Conservation (phyloP, 2,329 filamentous ascomycete species). For the Neopestalotiopsis sp. region DNA sequence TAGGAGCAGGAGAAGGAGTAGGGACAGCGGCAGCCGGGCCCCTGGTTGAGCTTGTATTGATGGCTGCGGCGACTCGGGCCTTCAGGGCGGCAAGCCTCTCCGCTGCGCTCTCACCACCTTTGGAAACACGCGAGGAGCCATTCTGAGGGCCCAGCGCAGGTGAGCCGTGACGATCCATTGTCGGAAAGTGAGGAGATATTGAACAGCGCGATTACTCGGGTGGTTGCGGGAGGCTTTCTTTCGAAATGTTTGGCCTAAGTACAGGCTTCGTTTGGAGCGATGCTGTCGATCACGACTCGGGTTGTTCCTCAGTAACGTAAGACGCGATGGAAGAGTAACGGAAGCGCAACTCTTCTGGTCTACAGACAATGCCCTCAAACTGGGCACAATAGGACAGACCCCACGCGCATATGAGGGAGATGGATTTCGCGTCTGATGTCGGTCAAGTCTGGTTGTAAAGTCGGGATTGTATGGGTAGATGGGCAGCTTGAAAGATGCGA, state of each 20-base stretch:
- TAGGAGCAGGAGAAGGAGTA: not conserved
- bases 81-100: slow-evolving; percentile 78
- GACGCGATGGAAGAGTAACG: too few species aligned
- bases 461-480: not conserved
- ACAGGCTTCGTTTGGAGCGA: too few species aligned
- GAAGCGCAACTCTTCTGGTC: too few species aligned
- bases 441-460: not conserved
- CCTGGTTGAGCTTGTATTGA: slow-evolving; percentile 37
- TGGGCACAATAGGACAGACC: too few species aligned
- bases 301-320: too few species aligned
- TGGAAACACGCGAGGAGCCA: slow-evolving; percentile 57
- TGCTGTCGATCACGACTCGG: too few species aligned
- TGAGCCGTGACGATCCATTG: slow-evolving; percentile 59
- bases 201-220: not conserved
- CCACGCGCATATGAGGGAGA: not conserved
- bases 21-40: not conserved
- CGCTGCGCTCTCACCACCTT: slow-evolving; percentile 59
- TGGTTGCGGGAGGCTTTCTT: not conserved
- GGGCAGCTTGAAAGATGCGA: not conserved
- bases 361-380: too few species aligned
- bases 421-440: not conserved
- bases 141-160: slow-evolving; percentile 62
- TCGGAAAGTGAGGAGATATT: slow-evolving; percentile 11
- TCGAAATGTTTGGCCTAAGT: not conserved
- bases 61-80: slow-evolving; percentile 79